Evolutionary conservation across 2,329 filamentous ascomycete species (phyloP), one percentile per base, ranked within the genome.

Genomic region (Emmonsiellopsis sp.): DNA sequence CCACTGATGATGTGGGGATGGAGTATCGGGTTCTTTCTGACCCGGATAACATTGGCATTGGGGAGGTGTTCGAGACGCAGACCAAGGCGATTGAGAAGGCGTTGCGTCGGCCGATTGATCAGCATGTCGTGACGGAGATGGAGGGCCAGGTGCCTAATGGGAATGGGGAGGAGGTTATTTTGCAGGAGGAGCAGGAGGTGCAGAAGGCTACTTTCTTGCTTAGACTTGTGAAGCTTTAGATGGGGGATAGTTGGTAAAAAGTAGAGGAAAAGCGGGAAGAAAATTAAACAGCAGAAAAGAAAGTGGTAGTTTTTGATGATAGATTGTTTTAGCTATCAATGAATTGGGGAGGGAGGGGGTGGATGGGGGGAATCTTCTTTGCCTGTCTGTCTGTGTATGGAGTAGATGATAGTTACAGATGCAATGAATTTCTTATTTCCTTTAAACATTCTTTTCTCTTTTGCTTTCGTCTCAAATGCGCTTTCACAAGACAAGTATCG

Each of bases 1-100:
- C 90, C 1, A 97, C 92, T 0, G 93, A 98, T 65, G 93, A 97
- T 65, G 85, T 98, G 58, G 88, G 86, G 73, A 95, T 98, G 87
- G 87, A 94, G 70, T 97, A 95, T 73, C 79, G 79, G 54, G 83
- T 97, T 5, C 73, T 94, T 48, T 79, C 82, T 7, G 90, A 95
- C 65, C 87, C 88, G 0, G 87, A 93, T 2, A 79, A 82, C 44
- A 79, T 91, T 55, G 89, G 88, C 5, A 70, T 95, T 26, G 81
- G 79, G 54, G 76, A 79, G 52, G 84, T 84, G 2, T 89, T 94
- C 65, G 76, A 81, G 59, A 79, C 79, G 38, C 87, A 94, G 65
- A 72, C 79, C 20, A 70, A 76, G 44, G 74, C 80, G 35, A 88
- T 95, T 64, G 84, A 87, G 68, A 93, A 89, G 75, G 84, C 84